These are phyloP conservation scores for Fusarium nematophilum DNA, from an alignment of 2,329 filamentous ascomycete species.

Conservation along the genomic window DNA sequence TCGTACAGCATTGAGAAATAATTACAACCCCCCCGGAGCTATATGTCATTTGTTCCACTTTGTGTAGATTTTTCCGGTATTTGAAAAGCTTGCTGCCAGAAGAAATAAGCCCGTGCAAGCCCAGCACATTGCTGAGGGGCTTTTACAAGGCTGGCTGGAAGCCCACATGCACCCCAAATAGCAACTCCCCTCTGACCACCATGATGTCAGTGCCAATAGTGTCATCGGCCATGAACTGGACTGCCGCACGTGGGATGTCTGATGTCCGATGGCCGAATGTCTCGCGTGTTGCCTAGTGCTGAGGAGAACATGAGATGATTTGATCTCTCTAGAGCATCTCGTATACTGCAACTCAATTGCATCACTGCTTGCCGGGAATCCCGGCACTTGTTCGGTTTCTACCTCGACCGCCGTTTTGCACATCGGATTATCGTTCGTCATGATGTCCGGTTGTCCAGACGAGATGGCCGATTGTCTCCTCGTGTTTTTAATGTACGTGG, in stretches of 20 bases:
- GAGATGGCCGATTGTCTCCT: too few species aligned
- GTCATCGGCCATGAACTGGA: too few species aligned
- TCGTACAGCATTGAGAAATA: not conserved
- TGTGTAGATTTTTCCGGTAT: not conserved
- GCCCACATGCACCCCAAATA: constrained; percentile 30
- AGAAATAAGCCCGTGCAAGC: constrained; percentile 15
- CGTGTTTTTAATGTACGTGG: constrained; percentile 22
- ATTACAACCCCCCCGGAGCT: constrained; percentile 3
- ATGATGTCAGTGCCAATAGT: constrained; percentile 35
- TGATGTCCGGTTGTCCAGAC: constrained; percentile 23
- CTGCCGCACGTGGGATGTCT: constrained; percentile 1
- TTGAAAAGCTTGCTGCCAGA: not conserved
- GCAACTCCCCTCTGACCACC: constrained; percentile 33
- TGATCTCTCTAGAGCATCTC: constrained; percentile 2
- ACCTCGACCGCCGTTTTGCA: constrained; percentile 12
- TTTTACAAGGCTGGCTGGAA: constrained; percentile 9
- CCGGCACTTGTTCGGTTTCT: constrained; percentile 17
- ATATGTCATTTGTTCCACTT: constrained; percentile 3
- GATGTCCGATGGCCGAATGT: too few species aligned
- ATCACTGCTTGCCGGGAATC: constrained; percentile 9
- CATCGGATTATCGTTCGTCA: constrained; percentile 2
- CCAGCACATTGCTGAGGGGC: constrained; percentile 6
- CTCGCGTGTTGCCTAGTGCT: not conserved
- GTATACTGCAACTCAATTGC: constrained; percentile 14
- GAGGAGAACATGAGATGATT: not conserved